Base-by-base conservation (phyloP, 257 asterid genomes). In the Solanum tarijense region DNA sequence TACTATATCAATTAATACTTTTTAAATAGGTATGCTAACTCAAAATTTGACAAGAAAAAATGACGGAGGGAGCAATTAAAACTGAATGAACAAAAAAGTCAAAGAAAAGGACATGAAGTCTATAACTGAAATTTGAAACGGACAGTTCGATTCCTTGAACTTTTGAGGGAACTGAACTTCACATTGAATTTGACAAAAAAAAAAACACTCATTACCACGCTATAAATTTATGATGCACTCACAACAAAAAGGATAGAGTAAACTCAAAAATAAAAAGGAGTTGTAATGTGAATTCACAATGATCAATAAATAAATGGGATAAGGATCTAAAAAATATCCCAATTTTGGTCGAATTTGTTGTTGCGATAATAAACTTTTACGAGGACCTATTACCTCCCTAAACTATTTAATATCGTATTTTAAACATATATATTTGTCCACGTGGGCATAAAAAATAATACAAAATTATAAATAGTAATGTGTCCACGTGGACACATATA, bases 261-360 rank as follows among this genome's bases (percentile, higher is more conserved):
- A 41, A 78, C 60, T 39, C 23, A 39, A 43, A 14, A 41, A 48
- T 0, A 13, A 46, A 46, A 81, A 12, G 39, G 16, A 27, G 27
- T 29, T 81, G 85, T 16, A 81, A 81, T 81, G 68, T 81, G 85
- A 81, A 81, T 81, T 81, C 85, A 46, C 11, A 81, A 27, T 29
- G 25, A 79, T 79, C 85, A 43, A 14, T 43, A 14, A 43, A 79
- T 79, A 48, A 81, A 46, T 16, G 35, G 5, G 35, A 32, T 32
- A 32, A 32, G 0, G 35, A 32, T 32, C 35, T 32, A 32, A 32
- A 31, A 32, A 32, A 32, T 32, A 32, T 32, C 35, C 1, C 5
- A 32, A 4, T 32, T 32, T 32, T 32, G 5, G 5, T 32, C 5
- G 5, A 32, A 32, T 32, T 32, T 32, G 5, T 4, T 32, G 5